These are phyloP conservation scores for Ceratocystiopsis brevicomis DNA, from an alignment of 2,329 filamentous ascomycete genomes.

Conservation along the genomic window DNA sequence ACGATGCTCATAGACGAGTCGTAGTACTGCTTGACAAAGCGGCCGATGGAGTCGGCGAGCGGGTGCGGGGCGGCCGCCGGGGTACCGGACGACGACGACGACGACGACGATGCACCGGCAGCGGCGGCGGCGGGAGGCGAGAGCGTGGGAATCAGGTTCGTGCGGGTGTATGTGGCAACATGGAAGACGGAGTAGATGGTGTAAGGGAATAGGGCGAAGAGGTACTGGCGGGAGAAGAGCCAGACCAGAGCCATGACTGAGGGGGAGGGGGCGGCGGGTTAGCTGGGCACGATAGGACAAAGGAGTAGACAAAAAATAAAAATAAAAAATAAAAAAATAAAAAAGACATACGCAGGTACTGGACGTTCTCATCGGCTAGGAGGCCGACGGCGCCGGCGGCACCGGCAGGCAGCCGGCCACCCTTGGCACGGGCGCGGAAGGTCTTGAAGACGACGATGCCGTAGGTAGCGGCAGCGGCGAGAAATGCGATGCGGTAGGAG, in stretches of 20 bases:
- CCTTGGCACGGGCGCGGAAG: conserved; percentile 51
- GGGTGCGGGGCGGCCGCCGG: conserved; percentile 35
- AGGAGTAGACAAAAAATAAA: not conserved
- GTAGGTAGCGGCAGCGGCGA: conserved; percentile 80
- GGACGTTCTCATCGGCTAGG: conserved; percentile 82
- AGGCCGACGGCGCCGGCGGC: conserved; percentile 40
- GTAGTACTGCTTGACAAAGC: conserved; percentile 96
- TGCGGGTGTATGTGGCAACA: conserved; percentile 87
- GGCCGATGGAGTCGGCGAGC: conserved; percentile 65
- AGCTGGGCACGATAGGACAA: too few species aligned
- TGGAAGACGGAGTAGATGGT: conserved; percentile 97
- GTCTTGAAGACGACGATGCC: conserved; percentile 99
- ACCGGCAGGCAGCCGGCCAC: conserved; percentile 28
- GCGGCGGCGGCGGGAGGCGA: conserved; percentile 41
- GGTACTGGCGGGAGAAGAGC: conserved; percentile 80
- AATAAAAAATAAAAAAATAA: not conserved
- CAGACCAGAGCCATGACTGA: conserved; percentile 84
- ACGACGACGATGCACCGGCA: conserved; percentile 34
- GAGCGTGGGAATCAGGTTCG: conserved; percentile 78
- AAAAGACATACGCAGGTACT: conserved; percentile 64
- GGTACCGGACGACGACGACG: conserved; percentile 25
- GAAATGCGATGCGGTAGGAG: conserved; percentile 77
- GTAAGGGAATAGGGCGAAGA: conserved; percentile 81
- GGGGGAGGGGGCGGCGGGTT: conserved; percentile 5
- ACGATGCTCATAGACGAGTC: conserved; percentile 91